Conservation (phyloP, 495 filamentous ascomycete species). For the Chaetomidium leptoderma region DNA sequence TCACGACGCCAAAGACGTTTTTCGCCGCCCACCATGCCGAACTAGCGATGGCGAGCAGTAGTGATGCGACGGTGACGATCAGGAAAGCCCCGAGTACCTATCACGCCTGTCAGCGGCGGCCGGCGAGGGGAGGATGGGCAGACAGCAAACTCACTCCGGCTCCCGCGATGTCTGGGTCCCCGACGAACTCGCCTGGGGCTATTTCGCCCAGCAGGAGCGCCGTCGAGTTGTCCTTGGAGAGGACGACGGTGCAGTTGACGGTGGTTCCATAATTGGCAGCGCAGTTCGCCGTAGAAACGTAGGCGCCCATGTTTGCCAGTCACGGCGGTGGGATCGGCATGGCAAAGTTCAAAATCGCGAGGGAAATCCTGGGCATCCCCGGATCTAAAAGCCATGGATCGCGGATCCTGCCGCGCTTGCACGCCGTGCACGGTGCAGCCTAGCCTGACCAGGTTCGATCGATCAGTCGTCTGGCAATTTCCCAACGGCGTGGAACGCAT, state of each 20-base stretch:
- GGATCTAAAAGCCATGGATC: not conserved
- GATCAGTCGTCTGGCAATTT: not conserved
- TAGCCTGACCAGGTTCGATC: not conserved
- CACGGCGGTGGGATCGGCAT: not conserved
- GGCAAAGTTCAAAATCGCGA: not conserved
- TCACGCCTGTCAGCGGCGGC: not conserved
- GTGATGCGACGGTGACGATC: slow-evolving; percentile 15
- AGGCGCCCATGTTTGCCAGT: slow-evolving; percentile 17
- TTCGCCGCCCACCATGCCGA: slow-evolving; percentile 25
- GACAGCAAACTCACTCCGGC: slow-evolving; percentile 20
- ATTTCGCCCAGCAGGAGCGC: slow-evolving; percentile 3
- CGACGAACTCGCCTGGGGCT: not conserved
- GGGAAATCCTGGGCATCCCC: not conserved
- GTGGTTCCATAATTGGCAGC: not conserved
- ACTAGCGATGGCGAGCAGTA: slow-evolving; percentile 16
- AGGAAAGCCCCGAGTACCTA: slow-evolving; percentile 26
- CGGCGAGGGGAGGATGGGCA: not conserved
- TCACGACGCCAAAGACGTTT: slow-evolving; percentile 13
- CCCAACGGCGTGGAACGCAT: not conserved
- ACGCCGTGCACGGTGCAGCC: no score
- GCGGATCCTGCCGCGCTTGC: no score
- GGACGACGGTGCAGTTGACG: slow-evolving; percentile 13
- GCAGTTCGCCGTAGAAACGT: slow-evolving; percentile 14
- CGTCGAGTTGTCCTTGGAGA: not conserved
- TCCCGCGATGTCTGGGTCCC: slow-evolving; percentile 26